Evolutionary conservation across 1,284 basidiomycete species (phyloP), one percentile per base, ranked within the genome.

Genomic region (Phellinidium pouzarii): DNA sequence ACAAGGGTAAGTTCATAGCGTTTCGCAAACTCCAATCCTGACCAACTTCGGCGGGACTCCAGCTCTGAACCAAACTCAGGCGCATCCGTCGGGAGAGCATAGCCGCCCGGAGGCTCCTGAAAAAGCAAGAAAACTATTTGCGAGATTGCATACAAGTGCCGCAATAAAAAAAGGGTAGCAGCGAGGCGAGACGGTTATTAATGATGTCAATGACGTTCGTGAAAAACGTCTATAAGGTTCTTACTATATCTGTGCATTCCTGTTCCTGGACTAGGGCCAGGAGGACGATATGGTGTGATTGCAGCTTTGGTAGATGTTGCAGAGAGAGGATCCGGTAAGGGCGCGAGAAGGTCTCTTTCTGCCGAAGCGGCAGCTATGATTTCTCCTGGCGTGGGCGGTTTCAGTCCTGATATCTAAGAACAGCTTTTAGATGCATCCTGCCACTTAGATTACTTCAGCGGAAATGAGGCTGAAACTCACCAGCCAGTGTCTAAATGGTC

Each of bases 401-500:
- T 77, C 46, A 83, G 60, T 7, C 81, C 80, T 25, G 78, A 77
- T n/a, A 80, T 68, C 82, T 82, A 49, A 23, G 25, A 17, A 20
- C 9, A 38, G 26, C 20, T 25, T 11, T 25, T 42, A 14, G 5
- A n/a, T n/a, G n/a, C n/a, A n/a, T n/a, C n/a, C n/a, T 27, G 38
- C 22, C 38, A 17, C 37, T 29, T 31, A 26, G 7, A 27, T 38
- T 19, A 19, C 5, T 12, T n/a, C 44, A 27, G 38, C 25, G 20
- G 22, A 38, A 14, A 47, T n/a, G n/a, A 26, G 34, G n/a, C 19
- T 23, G 46, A n/a, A 6, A 69, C 79, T 60, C 57, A 84, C 80
- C 51, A 86, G 67, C 82, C 81, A 85, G 58, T 86, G 83, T 53
- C 82, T 71, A 67, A 80, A 85, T 47, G 80, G 68, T 3, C 74